These are phyloP conservation scores for Bretziella fagacearum DNA, from an alignment of 2,329 filamentous ascomycete genomes.

Conservation along the genomic window DNA sequence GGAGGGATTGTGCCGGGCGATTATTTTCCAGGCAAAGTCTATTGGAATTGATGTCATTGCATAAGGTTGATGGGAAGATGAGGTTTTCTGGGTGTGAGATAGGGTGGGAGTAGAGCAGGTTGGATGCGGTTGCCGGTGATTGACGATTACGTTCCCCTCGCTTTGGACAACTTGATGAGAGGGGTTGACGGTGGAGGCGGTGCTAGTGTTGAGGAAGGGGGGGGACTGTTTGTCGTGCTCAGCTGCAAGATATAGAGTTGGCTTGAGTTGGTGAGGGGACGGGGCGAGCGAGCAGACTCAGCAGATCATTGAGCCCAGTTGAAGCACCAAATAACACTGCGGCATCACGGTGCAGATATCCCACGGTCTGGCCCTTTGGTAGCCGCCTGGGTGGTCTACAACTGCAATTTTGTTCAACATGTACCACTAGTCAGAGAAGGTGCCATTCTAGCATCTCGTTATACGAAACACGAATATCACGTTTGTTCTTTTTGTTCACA, in stretches of 20 bases:
- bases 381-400: neutral
- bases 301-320: neutral
- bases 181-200: neutral
- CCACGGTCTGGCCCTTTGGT: neutral
- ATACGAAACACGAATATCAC: neutral
- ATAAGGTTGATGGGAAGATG: conserved; percentile 21
- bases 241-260: neutral
- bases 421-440: neutral
- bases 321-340: too few species aligned
- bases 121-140: neutral
- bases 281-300: neutral
- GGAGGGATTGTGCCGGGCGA: conserved; percentile 53
- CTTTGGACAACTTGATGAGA: neutral
- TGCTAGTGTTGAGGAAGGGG: too few species aligned
- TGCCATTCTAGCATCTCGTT: neutral
- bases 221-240: neutral
- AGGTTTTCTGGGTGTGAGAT: neutral
- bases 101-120: neutral
- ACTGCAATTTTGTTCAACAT: neutral
- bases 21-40: conserved; percentile 60
- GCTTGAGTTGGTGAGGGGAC: neutral
- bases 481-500: neutral
- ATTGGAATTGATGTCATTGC: conserved; percentile 57
- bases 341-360: neutral
- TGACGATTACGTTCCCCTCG: neutral